Evolutionary conservation across 2,329 filamentous ascomycete genomes (phyloP).

Genomic region (Golovinomyces cichoracearum): DNA sequence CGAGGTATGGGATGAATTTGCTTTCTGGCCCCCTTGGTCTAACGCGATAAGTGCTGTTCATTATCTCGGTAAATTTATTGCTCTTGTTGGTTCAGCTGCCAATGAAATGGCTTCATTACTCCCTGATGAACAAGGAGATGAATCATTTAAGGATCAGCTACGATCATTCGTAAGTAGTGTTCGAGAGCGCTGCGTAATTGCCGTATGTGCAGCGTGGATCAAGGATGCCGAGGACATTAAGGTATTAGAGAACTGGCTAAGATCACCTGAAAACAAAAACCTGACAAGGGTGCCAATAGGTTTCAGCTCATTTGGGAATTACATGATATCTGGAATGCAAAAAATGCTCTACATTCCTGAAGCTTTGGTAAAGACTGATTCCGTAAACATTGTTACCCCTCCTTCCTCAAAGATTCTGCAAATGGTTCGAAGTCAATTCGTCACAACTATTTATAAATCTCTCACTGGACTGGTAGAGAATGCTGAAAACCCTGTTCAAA

Average conservation of each 20-base stretch:
- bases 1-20: slow-evolving; percentile 75
- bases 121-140: slow-evolving; percentile 32
- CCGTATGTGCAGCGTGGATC: slow-evolving; percentile 76
- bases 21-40: slow-evolving; percentile 84
- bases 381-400: slow-evolving; percentile 54
- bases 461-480: slow-evolving; percentile 93
- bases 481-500: slow-evolving; percentile 48
- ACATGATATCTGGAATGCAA: slow-evolving; percentile 65
- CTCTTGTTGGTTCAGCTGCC: slow-evolving; percentile 61
- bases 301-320: slow-evolving; percentile 65
- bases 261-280: slow-evolving; percentile 55
- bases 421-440: slow-evolving; percentile 76
- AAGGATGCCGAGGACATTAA: slow-evolving; percentile 82
- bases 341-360: slow-evolving; percentile 87
- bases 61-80: slow-evolving; percentile 60
- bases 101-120: slow-evolving; percentile 58
- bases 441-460: slow-evolving; percentile 78
- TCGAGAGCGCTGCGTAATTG: slow-evolving; percentile 62
- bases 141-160: slow-evolving; percentile 41
- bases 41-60: slow-evolving; percentile 82
- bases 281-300: slow-evolving; percentile 73
- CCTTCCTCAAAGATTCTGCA: slow-evolving; percentile 71
- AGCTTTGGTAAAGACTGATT: slow-evolving; percentile 46
- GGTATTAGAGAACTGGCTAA: slow-evolving; percentile 77
- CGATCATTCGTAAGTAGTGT: slow-evolving; percentile 49